A percentile compares a stretch with the other conserved stretches of the same genome.
phyloP scores from a whole-genome alignment of 345 rosid genomes.

The Erysimum cheiranthoides region DNA sequence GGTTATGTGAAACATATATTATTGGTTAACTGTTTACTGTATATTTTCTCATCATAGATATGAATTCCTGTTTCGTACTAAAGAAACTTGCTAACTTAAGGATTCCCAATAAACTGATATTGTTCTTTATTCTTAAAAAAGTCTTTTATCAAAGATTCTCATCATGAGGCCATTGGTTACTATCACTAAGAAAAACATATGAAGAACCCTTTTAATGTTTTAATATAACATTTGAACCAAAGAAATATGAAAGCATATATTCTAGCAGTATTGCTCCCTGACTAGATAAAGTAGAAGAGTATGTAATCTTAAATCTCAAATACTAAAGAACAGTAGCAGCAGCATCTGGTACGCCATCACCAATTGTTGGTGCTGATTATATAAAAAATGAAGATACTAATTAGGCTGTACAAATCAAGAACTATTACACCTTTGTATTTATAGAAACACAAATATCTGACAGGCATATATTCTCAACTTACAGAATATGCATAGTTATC shows the following conservation, averaged over 20 bases:
- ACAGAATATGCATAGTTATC: conserved; percentile 27
- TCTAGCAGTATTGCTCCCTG: conserved; percentile 46
- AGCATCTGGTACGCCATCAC: conserved; percentile 43
- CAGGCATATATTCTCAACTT: conserved; percentile 42
- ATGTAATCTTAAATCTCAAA: conserved; percentile 14
- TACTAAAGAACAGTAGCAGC: conserved; percentile 17
- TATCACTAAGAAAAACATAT: conserved; percentile 17
- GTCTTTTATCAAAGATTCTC: conserved; percentile 37
- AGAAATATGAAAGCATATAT: conserved; percentile 40
- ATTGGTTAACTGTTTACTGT: conserved; percentile 13
- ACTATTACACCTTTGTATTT: conserved; percentile 26
- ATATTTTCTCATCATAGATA: conserved; percentile 1
- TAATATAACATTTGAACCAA: conserved; percentile 25
- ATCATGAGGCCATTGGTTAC: conserved; percentile 34
- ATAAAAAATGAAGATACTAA: not conserved
- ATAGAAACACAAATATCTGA: conserved; percentile 23
- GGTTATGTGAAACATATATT: not conserved
- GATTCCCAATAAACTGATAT: conserved; percentile 30
- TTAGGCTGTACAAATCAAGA: conserved; percentile 28
- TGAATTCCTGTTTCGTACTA: not conserved
- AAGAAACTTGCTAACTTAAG: conserved; percentile 25
- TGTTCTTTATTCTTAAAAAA: conserved; percentile 33
- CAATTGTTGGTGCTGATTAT: conserved; percentile 21
- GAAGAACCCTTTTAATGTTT: conserved; percentile 8
- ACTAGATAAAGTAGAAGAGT: conserved; percentile 48